Percentiles rank a stretch among this genome's conserved stretches.
Evolutionary conservation across 768 basidiomycete species (phyloP).

Genomic region (Mycena maculata): DNA sequence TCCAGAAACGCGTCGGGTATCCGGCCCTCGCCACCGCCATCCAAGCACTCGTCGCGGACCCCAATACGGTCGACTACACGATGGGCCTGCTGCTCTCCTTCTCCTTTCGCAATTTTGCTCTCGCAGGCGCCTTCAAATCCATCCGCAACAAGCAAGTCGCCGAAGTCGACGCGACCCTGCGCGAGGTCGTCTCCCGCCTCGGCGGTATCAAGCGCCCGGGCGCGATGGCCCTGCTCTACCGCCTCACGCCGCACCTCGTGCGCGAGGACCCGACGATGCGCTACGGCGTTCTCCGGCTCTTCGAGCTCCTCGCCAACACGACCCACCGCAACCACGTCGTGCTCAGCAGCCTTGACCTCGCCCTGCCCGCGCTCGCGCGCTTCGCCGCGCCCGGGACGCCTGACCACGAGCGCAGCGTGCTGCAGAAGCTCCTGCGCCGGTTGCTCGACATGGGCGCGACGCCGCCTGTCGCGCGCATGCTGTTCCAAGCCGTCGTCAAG

Average conservation of each 20-base stretch:
- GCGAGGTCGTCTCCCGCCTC: constrained; percentile 56
- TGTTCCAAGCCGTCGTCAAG: constrained; percentile 70
- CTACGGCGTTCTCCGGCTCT: constrained; percentile 65
- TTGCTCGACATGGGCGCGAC: constrained; percentile 81
- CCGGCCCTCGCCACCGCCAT: constrained; percentile 71
- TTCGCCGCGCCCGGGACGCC: constrained; percentile 50
- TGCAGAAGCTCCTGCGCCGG: constrained; percentile 73
- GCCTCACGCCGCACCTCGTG: constrained; percentile 52
- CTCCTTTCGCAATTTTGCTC: constrained; percentile 71
- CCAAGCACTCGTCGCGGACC: constrained; percentile 60
- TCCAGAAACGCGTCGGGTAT: constrained; percentile 71
- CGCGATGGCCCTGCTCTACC: constrained; percentile 71
- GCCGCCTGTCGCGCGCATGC: constrained; percentile 68
- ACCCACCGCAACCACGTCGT: constrained; percentile 80
- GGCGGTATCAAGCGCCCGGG: constrained; percentile 68
- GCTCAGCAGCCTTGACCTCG: constrained; percentile 68
- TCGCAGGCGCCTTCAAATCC: constrained; percentile 65
- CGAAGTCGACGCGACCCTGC: constrained; percentile 55
- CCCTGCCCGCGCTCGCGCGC: constrained; percentile 62
- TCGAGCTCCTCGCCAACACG: constrained; percentile 69
- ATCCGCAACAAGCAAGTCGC: constrained; percentile 50
- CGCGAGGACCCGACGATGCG: constrained; percentile 56
- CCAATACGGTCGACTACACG: constrained; percentile 61
- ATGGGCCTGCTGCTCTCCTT: constrained; percentile 78
- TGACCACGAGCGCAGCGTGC: constrained; percentile 64